Evolutionary conservation across 192 early-diverging fungal species (phyloP).

Genomic region (Backusella westeae): DNA sequence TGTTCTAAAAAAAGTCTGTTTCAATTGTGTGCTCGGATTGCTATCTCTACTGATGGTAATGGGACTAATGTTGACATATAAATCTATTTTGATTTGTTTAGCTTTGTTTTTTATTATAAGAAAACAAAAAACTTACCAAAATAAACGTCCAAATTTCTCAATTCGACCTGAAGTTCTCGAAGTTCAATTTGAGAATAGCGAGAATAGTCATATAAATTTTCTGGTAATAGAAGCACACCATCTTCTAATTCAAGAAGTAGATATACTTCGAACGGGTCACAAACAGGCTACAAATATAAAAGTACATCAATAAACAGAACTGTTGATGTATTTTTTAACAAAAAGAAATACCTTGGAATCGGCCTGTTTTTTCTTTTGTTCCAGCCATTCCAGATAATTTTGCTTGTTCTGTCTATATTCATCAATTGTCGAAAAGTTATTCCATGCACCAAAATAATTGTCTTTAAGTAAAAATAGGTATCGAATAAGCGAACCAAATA

Average conservation of each 20-base stretch:
- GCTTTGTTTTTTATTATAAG: neutral
- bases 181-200: conserved; percentile 54
- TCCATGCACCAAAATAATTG: conserved; percentile 67
- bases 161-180: conserved; percentile 62
- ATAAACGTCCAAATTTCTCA: conserved; percentile 61
- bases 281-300: conserved; percentile 13
- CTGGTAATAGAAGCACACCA: conserved; percentile 49
- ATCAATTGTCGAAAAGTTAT: conserved; percentile 59
- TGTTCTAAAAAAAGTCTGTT: conserved; percentile 19
- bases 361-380: conserved; percentile 44
- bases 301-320: neutral
- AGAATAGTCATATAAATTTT: conserved; percentile 57
- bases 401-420: conserved; percentile 54
- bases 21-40: conserved; percentile 22
- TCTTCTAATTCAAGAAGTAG: conserved; percentile 44
- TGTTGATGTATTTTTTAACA: neutral
- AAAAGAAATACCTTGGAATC: conserved; percentile 42
- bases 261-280: conserved; percentile 59
- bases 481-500: conserved; percentile 67
- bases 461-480: conserved; percentile 66
- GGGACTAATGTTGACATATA: conserved; percentile 57
- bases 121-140: conserved; percentile 45
- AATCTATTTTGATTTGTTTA: conserved; percentile 34
- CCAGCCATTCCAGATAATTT: conserved; percentile 29
- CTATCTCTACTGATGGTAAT: conserved; percentile 49